A percentile compares a stretch with the other conserved stretches of the same genome.
Conservation (phyloP, 768 basidiomycete genomes). For the Lanmaoa pseudosensibilis region DNA sequence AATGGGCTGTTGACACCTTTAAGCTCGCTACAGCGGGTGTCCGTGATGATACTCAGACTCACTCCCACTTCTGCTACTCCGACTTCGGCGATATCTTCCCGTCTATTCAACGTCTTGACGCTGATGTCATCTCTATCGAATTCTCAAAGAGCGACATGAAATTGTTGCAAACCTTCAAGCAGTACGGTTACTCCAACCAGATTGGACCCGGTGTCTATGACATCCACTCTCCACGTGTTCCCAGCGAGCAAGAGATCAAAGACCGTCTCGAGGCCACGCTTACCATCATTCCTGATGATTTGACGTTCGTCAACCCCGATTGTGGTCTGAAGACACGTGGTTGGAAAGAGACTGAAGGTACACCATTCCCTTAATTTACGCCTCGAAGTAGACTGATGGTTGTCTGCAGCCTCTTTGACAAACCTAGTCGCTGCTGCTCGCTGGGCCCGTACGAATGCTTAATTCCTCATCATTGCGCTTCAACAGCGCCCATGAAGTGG, state of each 20-base stretch:
- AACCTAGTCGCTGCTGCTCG: constrained; percentile 91
- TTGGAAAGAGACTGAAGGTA: constrained; percentile 94
- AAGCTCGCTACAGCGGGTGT: constrained; percentile 97
- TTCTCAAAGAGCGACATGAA: constrained; percentile 99
- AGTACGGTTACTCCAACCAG: constrained; percentile 93
- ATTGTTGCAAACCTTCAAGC: constrained; percentile 91
- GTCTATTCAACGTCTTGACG: constrained; percentile 93
- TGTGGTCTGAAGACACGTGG: constrained; percentile 99
- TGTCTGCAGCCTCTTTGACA: constrained; percentile 57
- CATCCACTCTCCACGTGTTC: constrained; percentile 99
- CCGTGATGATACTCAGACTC: constrained; percentile 89
- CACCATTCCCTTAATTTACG: constrained; percentile 9
- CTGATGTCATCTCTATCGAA: constrained; percentile 98
- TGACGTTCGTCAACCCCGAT: constrained; percentile 94
- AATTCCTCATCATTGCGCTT: constrained; percentile 65
- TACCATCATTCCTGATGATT: constrained; percentile 71
- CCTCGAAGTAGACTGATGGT: constrained; percentile 7
- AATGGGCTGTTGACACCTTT: constrained; percentile 99
- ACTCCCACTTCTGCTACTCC: constrained; percentile 99
- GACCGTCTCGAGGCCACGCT: constrained; percentile 87
- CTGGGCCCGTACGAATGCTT: constrained; percentile 87
- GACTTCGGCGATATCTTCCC: constrained; percentile 99
- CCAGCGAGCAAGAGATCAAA: constrained; percentile 89
- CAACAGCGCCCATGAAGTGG: constrained; percentile 84
- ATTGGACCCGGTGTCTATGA: constrained; percentile 99